Conservation (phyloP, 2,329 filamentous ascomycete species). For the Fusarium denticulatum region DNA sequence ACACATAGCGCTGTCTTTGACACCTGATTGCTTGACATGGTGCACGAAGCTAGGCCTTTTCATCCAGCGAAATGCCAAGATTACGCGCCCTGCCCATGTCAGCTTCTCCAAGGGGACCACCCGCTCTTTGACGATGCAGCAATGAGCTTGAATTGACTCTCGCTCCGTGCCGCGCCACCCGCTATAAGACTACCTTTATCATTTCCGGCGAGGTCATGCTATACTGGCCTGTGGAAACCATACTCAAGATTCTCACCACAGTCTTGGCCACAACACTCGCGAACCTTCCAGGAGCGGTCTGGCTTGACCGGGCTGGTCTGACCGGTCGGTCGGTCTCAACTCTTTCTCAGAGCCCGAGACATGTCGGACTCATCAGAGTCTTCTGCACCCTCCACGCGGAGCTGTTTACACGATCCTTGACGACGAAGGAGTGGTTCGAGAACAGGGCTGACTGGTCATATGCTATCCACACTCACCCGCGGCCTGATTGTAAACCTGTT, state of each 20-base stretch:
- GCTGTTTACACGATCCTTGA: slow-evolving; percentile 26
- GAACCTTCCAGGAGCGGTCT: slow-evolving; percentile 3
- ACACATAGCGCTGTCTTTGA: slow-evolving; percentile 47
- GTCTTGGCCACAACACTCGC: neutral
- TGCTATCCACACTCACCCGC: slow-evolving; percentile 32
- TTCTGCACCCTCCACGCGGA: slow-evolving; percentile 14
- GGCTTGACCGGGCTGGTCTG: slow-evolving; percentile 10
- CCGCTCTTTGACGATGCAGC: slow-evolving; percentile 12
- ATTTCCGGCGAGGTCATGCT: neutral
- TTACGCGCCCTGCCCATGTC: slow-evolving; percentile 62
- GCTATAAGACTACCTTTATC: slow-evolving; percentile 1
- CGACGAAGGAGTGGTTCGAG: neutral
- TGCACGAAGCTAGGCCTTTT: slow-evolving; percentile 52
- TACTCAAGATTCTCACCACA: neutral
- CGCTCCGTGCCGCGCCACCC: slow-evolving; percentile 52
- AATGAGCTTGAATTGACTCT: slow-evolving; percentile 36
- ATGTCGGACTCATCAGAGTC: slow-evolving; percentile 8
- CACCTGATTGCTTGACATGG: slow-evolving; percentile 59
- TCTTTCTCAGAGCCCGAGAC: slow-evolving; percentile 6
- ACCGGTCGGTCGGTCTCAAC: slow-evolving; percentile 11
- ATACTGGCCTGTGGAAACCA: neutral
- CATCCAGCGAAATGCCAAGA: slow-evolving; percentile 59
- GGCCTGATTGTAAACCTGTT: slow-evolving; percentile 30
- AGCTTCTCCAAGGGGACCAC: slow-evolving; percentile 25
- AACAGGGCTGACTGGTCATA: slow-evolving; percentile 22